Percentiles rank a stretch among this genome's conserved stretches.
Evolutionary conservation across 805 yeast species (phyloP).

Genomic region (Wickerhamomyces queroliae): DNA sequence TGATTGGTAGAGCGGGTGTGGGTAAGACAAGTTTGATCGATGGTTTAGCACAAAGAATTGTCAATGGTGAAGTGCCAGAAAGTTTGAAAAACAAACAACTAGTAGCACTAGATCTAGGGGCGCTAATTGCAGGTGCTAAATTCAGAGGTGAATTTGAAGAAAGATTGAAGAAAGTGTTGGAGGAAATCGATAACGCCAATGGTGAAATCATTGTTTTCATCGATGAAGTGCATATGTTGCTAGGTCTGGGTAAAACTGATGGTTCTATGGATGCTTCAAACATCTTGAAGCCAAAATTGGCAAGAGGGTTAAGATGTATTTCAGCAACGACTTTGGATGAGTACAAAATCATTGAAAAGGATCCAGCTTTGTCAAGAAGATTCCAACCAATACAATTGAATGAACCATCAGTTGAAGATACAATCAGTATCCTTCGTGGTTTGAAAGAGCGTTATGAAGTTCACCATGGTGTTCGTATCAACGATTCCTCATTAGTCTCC

Average conservation of each 20-base stretch:
- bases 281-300: slow-evolving; percentile 85
- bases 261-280: slow-evolving; percentile 97
- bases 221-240: slow-evolving; percentile 84
- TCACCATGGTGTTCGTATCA: slow-evolving; percentile 93
- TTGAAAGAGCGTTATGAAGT: slow-evolving; percentile 92
- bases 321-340: slow-evolving; percentile 97
- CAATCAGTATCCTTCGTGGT: slow-evolving; percentile 89
- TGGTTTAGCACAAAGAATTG: slow-evolving; percentile 91
- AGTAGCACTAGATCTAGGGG: slow-evolving; percentile 80
- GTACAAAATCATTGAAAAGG: slow-evolving; percentile 92
- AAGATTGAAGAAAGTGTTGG: slow-evolving; percentile 71
- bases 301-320: slow-evolving; percentile 91
- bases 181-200: slow-evolving; percentile 74
- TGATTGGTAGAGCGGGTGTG: slow-evolving; percentile 96
- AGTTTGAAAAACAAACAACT: slow-evolving; percentile 83
- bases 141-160: slow-evolving; percentile 96
- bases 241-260: slow-evolving; percentile 90
- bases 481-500: slow-evolving; percentile 88
- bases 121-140: slow-evolving; percentile 90
- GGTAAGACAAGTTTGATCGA: slow-evolving; percentile 98
- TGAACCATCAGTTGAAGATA: slow-evolving; percentile 88
- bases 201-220: slow-evolving; percentile 78
- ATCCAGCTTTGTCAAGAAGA: slow-evolving; percentile 91
- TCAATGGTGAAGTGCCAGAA: slow-evolving; percentile 91
- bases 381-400: slow-evolving; percentile 82